These are phyloP conservation scores for Neonectria sp. DNA, from an alignment of 2,329 filamentous ascomycete species.

Conservation along the genomic window DNA sequence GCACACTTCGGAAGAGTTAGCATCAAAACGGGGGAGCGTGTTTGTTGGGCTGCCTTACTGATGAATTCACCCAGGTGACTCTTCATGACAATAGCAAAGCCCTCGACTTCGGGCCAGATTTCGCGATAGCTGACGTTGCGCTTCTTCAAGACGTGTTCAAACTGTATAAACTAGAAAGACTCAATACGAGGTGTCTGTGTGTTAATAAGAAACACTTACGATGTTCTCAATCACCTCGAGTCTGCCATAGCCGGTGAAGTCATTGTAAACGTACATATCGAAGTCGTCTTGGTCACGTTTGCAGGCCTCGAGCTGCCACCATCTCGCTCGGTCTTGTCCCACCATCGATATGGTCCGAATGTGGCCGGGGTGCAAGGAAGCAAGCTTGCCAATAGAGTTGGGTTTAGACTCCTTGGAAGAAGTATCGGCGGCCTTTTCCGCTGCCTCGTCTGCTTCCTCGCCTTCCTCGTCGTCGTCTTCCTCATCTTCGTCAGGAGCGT, in stretches of 20 bases:
- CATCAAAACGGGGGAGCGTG: fast-evolving
- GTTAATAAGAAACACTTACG: constrained; percentile 25
- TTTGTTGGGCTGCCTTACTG: constrained; percentile 14
- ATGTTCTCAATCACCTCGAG: constrained; percentile 61
- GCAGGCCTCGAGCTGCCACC: constrained; percentile 40
- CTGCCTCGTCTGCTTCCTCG: constrained; percentile 4
- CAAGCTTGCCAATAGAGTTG: constrained; percentile 31
- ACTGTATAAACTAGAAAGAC: constrained; percentile 52
- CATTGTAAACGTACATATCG: constrained; percentile 60
- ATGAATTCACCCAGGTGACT: constrained; percentile 16
- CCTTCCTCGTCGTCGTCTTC: not conserved
- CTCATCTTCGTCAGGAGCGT: not conserved
- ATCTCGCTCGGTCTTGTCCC: constrained; percentile 30
- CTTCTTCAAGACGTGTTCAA: constrained; percentile 39
- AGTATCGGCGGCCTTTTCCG: constrained; percentile 6
- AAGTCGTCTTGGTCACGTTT: constrained; percentile 56
- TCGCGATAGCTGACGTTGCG: constrained; percentile 33
- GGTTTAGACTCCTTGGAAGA: constrained; percentile 2
- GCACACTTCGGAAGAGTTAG: constrained; percentile 19
- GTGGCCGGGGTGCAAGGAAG: constrained; percentile 38
- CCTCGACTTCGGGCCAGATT: constrained; percentile 44
- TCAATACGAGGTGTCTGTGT: not conserved
- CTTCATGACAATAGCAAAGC: constrained; percentile 33
- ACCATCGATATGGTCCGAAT: constrained; percentile 37
- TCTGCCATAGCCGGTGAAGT: constrained; percentile 56